Percentiles rank a stretch among this genome's conserved stretches.
Evolutionary conservation across 768 basidiomycete species (phyloP).

Genomic region (Lactarius tabidus): DNA sequence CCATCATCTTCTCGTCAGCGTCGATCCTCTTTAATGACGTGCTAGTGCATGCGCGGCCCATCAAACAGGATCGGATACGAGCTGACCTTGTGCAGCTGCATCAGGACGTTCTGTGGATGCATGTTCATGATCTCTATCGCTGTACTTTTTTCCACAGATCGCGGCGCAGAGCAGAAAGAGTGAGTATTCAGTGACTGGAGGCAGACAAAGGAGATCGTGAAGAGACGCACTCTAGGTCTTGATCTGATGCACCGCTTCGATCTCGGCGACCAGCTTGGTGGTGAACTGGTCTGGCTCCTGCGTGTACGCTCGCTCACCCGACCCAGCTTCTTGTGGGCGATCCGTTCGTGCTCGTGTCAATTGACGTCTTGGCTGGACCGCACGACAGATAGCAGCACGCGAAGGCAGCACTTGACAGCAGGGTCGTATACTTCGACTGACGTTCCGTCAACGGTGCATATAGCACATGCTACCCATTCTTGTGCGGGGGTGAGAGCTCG

Average conservation of each 20-base stretch:
- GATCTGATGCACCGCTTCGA: constrained; percentile 54
- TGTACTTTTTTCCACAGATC: too few relatives aligned
- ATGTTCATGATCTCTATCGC: constrained; percentile 87
- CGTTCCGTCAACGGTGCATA: constrained; percentile 82
- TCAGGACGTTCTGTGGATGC: constrained; percentile 86
- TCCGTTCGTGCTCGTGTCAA: constrained; percentile 33
- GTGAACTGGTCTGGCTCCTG: background rate
- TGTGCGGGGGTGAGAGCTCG: constrained; percentile 72
- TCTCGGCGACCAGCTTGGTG: constrained; percentile 45
- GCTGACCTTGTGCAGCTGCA: constrained; percentile 97
- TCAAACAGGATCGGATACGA: constrained; percentile 91
- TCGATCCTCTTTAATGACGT: constrained; percentile 75
- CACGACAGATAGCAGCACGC: constrained; percentile 47
- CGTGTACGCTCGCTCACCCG: constrained; percentile 9
- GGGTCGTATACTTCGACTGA: constrained; percentile 84
- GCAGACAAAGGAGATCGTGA: background rate
- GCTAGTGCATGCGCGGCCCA: constrained; percentile 64
- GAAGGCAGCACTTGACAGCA: constrained; percentile 66
- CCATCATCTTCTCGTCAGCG: constrained; percentile 95
- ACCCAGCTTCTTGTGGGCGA: constrained; percentile 45
- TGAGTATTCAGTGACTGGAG: background rate
- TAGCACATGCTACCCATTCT: constrained; percentile 92
- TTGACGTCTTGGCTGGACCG: constrained; percentile 28
- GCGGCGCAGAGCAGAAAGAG: too few relatives aligned
- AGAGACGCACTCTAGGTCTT: constrained; percentile 35